Percentiles rank a stretch among this genome's conserved stretches.
Conservation (phyloP, 805 yeast species). For the Yamadazyma laniorum region DNA sequence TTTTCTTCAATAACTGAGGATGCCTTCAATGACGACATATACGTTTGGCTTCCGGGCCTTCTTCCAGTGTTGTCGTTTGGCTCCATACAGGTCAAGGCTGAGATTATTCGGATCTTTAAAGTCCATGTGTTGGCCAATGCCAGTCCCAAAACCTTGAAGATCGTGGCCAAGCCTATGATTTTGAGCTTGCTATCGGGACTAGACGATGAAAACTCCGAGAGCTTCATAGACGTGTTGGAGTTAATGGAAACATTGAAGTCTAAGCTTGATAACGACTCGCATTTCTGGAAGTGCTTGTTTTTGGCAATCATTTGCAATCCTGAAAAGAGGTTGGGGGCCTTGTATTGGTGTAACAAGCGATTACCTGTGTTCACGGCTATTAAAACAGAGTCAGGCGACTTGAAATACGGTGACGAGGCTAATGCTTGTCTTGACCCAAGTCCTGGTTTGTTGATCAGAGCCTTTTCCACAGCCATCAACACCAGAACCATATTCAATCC, state of each 20-base stretch:
- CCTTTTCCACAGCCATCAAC: constrained; percentile 66
- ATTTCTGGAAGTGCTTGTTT: constrained; percentile 86
- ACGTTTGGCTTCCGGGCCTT: constrained; percentile 90
- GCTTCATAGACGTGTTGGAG: constrained; percentile 57
- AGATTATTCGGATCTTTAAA: constrained; percentile 61
- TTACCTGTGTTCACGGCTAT: constrained; percentile 59
- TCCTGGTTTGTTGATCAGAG: constrained; percentile 73
- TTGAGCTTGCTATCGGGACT: constrained; percentile 80
- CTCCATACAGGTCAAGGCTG: constrained; percentile 83
- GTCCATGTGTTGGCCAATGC: constrained; percentile 50
- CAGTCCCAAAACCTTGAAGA: constrained; percentile 41
- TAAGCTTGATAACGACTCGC: constrained; percentile 60
- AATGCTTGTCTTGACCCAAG: constrained; percentile 67
- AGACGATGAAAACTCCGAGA: constrained; percentile 90
- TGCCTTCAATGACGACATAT: constrained; percentile 53
- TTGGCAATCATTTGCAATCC: constrained; percentile 72
- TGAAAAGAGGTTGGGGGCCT: constrained; percentile 80
- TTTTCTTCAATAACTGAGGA: constrained; percentile 62
- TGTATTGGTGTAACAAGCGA: constrained; percentile 66
- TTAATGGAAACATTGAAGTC: constrained; percentile 59
- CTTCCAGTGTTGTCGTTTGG: constrained; percentile 86
- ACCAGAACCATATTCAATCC: constrained; percentile 31
- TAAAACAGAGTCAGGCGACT: constrained; percentile 16
- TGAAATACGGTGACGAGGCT: constrained; percentile 47
- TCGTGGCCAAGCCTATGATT: constrained; percentile 65